Percentiles rank a stretch among this genome's conserved stretches.
Evolutionary conservation across 2,329 filamentous ascomycete species (phyloP).

Genomic region (Arthroderma uncinatum): DNA sequence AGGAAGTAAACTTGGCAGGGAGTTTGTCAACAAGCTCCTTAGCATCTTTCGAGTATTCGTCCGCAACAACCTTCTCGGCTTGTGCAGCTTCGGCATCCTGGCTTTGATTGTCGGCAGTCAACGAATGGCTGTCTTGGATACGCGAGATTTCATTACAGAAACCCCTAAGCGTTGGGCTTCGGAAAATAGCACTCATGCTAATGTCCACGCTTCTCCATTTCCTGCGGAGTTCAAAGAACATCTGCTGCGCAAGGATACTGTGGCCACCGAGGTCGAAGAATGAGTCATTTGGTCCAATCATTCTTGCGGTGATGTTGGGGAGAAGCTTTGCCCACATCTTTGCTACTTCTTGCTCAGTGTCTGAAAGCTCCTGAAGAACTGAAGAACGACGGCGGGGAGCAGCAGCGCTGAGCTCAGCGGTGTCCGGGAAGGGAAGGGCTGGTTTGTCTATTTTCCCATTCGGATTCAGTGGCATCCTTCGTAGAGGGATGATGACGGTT

Average conservation of each 20-base stretch:
- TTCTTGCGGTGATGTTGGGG: slow-evolving; percentile 53
- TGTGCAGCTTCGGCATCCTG: slow-evolving; percentile 11
- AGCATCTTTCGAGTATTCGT: slow-evolving; percentile 42
- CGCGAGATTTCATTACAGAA: slow-evolving; percentile 45
- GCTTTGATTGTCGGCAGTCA: slow-evolving; percentile 25
- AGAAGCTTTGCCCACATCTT: slow-evolving; percentile 64
- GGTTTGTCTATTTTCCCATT: slow-evolving; percentile 77
- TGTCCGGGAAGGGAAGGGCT: slow-evolving; percentile 68
- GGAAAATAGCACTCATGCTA: slow-evolving; percentile 17
- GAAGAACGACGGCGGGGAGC: slow-evolving; percentile 42
- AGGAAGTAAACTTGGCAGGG: slow-evolving; percentile 33
- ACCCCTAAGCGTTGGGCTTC: slow-evolving; percentile 28
- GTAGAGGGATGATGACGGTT: slow-evolving; percentile 59
- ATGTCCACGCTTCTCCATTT: slow-evolving; percentile 34
- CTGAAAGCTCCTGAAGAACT: slow-evolving; percentile 37
- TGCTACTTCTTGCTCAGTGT: slow-evolving; percentile 58
- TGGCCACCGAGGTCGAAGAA: slow-evolving; percentile 79
- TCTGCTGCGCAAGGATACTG: slow-evolving; percentile 67
- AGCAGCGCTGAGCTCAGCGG: slow-evolving; percentile 51
- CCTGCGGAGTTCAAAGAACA: slow-evolving; percentile 59
- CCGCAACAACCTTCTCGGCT: slow-evolving; percentile 28
- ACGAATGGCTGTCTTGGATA: slow-evolving; percentile 37
- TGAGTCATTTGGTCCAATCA: slow-evolving; percentile 48
- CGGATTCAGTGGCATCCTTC: slow-evolving; percentile 67
- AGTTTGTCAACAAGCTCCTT: slow-evolving; percentile 40